Evolutionary conservation across 345 rosid genomes (phyloP), one percentile per base, ranked within the genome.

Genomic region (Euphorbia pulcherrima): DNA sequence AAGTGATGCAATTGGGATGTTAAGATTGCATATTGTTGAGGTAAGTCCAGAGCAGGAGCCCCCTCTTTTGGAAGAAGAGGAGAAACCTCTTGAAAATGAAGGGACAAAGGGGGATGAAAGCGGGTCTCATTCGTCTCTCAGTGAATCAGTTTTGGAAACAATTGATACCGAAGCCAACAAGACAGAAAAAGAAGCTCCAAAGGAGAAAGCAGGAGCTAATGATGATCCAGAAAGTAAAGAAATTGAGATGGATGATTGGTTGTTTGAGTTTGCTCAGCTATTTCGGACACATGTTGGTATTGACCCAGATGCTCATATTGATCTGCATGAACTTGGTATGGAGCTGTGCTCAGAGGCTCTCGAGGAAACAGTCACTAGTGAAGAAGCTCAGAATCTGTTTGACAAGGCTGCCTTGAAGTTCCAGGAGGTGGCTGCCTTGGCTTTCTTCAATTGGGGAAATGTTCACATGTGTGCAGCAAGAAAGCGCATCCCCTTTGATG

Each of bases 401-500:
- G 95, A 86, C 44, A 89, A 86, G 82, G 97, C 99, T 77, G 86
- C 99, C 57, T 74, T 87, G 11, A 94, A 94, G 74, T 94, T 94
- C 78, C 97, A 94, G 77, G 99, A 94, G 83, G 99, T 94, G 46
- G 95, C 97, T 70, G 96, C 99, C 12, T 74, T 93, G 65, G 97
- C 99, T 56, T 89, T 85, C 84, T 94, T 94, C 78, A 94, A 94
- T 63, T 94, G 99, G 99, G 99, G 99, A 37, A 94, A 94, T 67
- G 97, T 89, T 61, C 96, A 93, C 70, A 90, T 93, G 97, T 93
- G 98, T 69, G 96, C 98, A 7, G 98, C 98, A 39, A 89, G 98
- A 64, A 93, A 93, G 79, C 86, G 91, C 35, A 90, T 90, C 76
- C 98, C 98, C 17, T 81, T 93, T 57, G 98, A 94, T 3, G 97